A percentile compares a stretch with the other conserved stretches of the same genome.
Conservation (phyloP, 2,329 filamentous ascomycete species). For the Ceratocystis diversiconidia region DNA sequence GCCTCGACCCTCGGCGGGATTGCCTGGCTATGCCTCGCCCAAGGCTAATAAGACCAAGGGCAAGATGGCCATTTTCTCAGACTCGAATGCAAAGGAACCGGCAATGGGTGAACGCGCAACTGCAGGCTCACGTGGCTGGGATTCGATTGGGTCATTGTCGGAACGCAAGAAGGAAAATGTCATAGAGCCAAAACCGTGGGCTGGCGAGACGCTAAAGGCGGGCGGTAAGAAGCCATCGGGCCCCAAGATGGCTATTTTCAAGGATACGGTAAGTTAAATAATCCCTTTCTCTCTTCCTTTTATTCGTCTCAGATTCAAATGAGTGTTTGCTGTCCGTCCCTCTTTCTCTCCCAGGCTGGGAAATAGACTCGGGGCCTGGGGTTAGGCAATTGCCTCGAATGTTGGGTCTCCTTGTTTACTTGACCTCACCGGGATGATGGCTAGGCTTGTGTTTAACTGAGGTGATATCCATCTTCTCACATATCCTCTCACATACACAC, state of each 20-base stretch:
- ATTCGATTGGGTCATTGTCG: conserved; percentile 72
- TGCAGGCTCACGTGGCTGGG: conserved; percentile 66
- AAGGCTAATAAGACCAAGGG: conserved; percentile 37
- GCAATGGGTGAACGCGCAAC: conserved; percentile 43
- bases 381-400: conserved; percentile 21
- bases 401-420: background rate
- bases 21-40: conserved; percentile 19
- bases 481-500: too few relatives aligned
- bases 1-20: conserved; percentile 35
- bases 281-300: conserved; percentile 14
- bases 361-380: background rate
- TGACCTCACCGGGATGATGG: background rate
- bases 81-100: conserved; percentile 16
- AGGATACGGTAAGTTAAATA: conserved; percentile 70
- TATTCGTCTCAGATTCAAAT: background rate
- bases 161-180: conserved; percentile 91
- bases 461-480: background rate
- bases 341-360: conserved; percentile 17
- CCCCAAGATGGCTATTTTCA: conserved; percentile 83
- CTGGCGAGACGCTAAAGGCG: conserved; percentile 75
- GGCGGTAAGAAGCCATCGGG: conserved; percentile 62
- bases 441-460: background rate
- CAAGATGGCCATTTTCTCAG: conserved; percentile 54
- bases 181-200: conserved; percentile 78
- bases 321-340: background rate